phyloP scores from a whole-genome alignment of 1,284 basidiomycete genomes.

The Tetrapyrgos nigripes region DNA sequence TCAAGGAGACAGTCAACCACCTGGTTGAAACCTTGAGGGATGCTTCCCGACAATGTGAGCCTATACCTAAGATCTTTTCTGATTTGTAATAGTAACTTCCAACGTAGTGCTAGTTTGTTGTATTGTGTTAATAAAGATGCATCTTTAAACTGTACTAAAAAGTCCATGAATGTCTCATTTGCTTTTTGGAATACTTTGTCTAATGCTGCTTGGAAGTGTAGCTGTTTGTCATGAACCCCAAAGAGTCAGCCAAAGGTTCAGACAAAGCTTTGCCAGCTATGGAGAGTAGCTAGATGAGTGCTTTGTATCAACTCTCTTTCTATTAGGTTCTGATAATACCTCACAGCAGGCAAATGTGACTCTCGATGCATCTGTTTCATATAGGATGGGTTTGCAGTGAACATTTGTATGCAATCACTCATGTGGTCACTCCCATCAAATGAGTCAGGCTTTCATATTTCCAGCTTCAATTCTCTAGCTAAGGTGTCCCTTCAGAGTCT shows the following conservation, averaged over 20 bases:
- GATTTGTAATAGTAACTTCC: not conserved
- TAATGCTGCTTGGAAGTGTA: not conserved
- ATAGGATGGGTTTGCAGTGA: conserved; percentile 3
- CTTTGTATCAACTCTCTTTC: not conserved
- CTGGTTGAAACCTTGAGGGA: not conserved
- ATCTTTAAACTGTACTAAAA: conserved; percentile 2
- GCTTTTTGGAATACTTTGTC: not conserved
- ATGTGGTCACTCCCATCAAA: conserved; percentile 4
- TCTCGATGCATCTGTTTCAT: not conserved
- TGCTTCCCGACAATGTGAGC: not conserved
- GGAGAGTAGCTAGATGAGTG: not conserved
- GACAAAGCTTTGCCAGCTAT: not conserved
- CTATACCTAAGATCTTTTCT: not conserved
- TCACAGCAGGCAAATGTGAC: not conserved
- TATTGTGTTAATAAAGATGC: not conserved
- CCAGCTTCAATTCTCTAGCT: not conserved
- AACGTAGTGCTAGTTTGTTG: not conserved
- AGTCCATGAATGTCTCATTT: not conserved
- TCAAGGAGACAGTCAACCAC: not conserved
- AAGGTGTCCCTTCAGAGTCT: not conserved
- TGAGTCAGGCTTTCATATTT: not conserved
- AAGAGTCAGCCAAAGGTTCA: not conserved
- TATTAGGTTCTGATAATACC: conserved; percentile 3
- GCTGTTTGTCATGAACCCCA: conserved; percentile 1
- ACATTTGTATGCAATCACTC: not conserved